These are phyloP conservation scores for Pseudozyma sp. DNA, from an alignment of 1,284 basidiomycete genomes.

Conservation along the genomic window DNA sequence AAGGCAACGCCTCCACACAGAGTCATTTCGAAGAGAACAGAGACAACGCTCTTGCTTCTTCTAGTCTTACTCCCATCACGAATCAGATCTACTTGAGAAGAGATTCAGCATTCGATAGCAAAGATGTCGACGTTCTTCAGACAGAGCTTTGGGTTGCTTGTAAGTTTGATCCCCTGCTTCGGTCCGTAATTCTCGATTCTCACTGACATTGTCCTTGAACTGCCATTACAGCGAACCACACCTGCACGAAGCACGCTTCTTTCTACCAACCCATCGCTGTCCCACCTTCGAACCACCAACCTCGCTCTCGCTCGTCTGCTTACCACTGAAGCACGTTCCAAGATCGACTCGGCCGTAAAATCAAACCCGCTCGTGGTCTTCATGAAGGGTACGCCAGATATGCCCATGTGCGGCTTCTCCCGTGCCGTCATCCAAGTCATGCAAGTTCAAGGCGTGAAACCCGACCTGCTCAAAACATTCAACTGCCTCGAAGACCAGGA, in stretches of 20 bases:
- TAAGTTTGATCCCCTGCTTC: constrained; percentile 1
- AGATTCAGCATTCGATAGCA: background rate
- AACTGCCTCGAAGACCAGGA: constrained; percentile 90
- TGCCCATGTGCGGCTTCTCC: constrained; percentile 87
- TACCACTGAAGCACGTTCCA: constrained; percentile 70
- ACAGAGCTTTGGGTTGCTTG: constrained; percentile 20
- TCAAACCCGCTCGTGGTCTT: constrained; percentile 85
- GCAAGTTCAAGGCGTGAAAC: constrained; percentile 84
- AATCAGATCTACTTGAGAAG: no score
- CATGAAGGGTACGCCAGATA: constrained; percentile 87
- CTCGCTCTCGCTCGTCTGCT: constrained; percentile 61
- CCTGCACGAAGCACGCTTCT: background rate
- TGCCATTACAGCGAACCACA: constrained; percentile 3
- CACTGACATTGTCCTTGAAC: no score
- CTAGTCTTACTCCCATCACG: constrained; percentile 1
- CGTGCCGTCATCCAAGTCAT: constrained; percentile 91
- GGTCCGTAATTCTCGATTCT: background rate
- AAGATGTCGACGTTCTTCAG: constrained; percentile 24
- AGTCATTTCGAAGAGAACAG: background rate
- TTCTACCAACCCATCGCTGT: background rate
- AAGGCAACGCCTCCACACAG: constrained; percentile 10
- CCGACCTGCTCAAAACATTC: constrained; percentile 73
- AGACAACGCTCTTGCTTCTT: background rate
- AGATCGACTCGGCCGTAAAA: constrained; percentile 73
- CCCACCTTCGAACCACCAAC: background rate